Conservation (phyloP, 768 basidiomycete genomes). For the Lepiota brunneoincarnata region DNA sequence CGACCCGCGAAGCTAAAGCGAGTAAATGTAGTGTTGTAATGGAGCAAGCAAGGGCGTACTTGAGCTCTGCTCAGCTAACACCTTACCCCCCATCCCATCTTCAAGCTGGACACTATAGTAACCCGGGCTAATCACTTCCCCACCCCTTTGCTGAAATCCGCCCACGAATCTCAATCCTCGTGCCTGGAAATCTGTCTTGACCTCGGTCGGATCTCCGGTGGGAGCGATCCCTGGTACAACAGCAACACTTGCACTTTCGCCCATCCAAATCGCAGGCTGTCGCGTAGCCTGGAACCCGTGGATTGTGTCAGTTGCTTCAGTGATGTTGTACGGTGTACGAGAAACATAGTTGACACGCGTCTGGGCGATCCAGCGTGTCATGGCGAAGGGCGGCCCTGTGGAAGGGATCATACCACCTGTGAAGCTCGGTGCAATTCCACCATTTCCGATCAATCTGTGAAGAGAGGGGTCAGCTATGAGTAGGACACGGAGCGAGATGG, state of each 20-base stretch:
- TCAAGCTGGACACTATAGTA: slow-evolving; percentile 59
- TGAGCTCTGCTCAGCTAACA: slow-evolving; percentile 58
- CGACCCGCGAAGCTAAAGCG: slow-evolving; percentile 63
- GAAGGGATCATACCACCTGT: slow-evolving; percentile 79
- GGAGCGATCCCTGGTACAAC: slow-evolving; percentile 54
- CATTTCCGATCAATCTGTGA: slow-evolving; percentile 61
- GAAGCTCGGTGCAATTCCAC: slow-evolving; percentile 63
- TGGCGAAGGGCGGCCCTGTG: slow-evolving; percentile 73
- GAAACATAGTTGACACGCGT: slow-evolving; percentile 75
- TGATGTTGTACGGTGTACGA: slow-evolving; percentile 57
- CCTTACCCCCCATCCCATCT: slow-evolving; percentile 46
- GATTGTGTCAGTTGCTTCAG: slow-evolving; percentile 38
- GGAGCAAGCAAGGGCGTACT: slow-evolving; percentile 31
- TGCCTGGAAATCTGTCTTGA: not conserved
- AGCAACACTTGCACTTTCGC: slow-evolving; percentile 61
- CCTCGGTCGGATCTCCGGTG: not conserved
- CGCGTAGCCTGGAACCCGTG: slow-evolving; percentile 73
- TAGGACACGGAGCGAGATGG: too few species aligned
- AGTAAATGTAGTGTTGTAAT: not conserved
- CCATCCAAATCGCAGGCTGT: slow-evolving; percentile 90
- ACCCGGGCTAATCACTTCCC: slow-evolving; percentile 48
- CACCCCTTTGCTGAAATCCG: slow-evolving; percentile 54
- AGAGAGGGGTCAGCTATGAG: not conserved
- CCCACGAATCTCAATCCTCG: slow-evolving; percentile 26
- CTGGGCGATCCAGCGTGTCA: slow-evolving; percentile 84